Evolutionary conservation across 75 land plant genomes (phyloP), one percentile per base, ranked within the genome.

Genomic region (Gnetum montanum): DNA sequence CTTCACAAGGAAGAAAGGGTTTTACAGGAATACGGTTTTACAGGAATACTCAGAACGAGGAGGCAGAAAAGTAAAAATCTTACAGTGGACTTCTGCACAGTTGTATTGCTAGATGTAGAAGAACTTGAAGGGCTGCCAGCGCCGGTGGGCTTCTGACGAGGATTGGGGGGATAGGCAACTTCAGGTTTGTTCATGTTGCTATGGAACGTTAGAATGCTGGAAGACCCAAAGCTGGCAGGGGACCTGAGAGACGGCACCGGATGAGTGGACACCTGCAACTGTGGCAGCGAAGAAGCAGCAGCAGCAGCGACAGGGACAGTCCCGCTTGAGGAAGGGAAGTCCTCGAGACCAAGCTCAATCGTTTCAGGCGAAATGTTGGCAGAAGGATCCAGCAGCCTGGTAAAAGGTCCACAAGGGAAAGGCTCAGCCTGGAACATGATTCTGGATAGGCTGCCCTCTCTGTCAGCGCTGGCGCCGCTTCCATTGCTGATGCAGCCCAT

Each of bases 31-130:
- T n/a, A n/a, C n/a, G n/a, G n/a, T n/a, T n/a, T n/a, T n/a, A n/a
- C n/a, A n/a, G n/a, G n/a, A n/a, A n/a, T n/a, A n/a, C n/a, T n/a
- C n/a, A n/a, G n/a, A n/a, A n/a, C n/a, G n/a, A n/a, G n/a, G n/a
- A n/a, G n/a, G 41, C 41, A 1, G 15, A 1, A 38, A 38, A 11
- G n/a, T 38, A 38, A 1, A 4, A 4, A 0, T 18, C 54, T 53
- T 34, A 53, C 55, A 19, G 55, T 10, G 22, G 33, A 30, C 12
- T 53, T 53, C 12, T 34, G 55, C 24, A 53, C 12, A 16, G 33
- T 53, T 19, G 31, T 53, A 53, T 53, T 53, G 37, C 55, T 53
- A 20, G 55, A 53, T 19, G 55, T 53, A 34, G 55, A 53, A 19
- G 55, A 53, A 20, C 31, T 28, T 4, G 28, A 29, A 6, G 55